Evolutionary conservation across 2,329 filamentous ascomycete genomes (phyloP), one percentile per base, ranked within the genome.

Genomic region (Colletotrichum sp.): DNA sequence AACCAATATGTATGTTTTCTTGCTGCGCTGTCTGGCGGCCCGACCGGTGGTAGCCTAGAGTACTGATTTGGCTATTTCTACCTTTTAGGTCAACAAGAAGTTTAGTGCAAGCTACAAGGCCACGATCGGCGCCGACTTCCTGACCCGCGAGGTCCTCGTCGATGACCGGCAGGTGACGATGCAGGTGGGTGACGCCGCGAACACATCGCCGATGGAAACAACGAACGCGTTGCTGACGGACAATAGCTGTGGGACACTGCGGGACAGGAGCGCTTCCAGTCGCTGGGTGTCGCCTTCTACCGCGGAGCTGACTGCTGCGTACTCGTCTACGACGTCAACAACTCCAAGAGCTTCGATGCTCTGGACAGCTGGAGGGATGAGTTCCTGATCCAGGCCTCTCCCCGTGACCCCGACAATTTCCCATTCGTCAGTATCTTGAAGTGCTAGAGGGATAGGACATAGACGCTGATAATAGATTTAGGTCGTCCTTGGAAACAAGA

Each of bases 51-150:
- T 32, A 55, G 43, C 24, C 36, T 26, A 26, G 16, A 63, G 30
- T 36, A 28, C 68, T 76, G 36, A 76, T 26, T 48, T 52, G 38
- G 36, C 26, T 15, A 32, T 65, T 52, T 32, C 30, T 12, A n/a
- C 58, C 43, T 57, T 18, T n/a, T 38, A 99, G 96, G 96, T 99
- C 92, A 99, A 99, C 91, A 99, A 99, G 90, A 99, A 99, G 86
- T 99, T 99, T 90, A 98, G 96, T 85, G 96, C 96, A 80, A 98
- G 96, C 89, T 99, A 99, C 93, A 99, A 99, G 89, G 97, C 97
- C 76, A 99, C 97, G 61, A 99, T 99, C 85, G 97, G 97, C 80
- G 97, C 97, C 85, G 97, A 99, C 86, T 99, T 99, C 87, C 90
- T 99, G 77, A 99, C 97, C 72, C 98, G 98, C 85, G 97, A 99